Evolutionary conservation across 2,329 filamentous ascomycete species (phyloP).

Genomic region (Hansfordia pulvinata): DNA sequence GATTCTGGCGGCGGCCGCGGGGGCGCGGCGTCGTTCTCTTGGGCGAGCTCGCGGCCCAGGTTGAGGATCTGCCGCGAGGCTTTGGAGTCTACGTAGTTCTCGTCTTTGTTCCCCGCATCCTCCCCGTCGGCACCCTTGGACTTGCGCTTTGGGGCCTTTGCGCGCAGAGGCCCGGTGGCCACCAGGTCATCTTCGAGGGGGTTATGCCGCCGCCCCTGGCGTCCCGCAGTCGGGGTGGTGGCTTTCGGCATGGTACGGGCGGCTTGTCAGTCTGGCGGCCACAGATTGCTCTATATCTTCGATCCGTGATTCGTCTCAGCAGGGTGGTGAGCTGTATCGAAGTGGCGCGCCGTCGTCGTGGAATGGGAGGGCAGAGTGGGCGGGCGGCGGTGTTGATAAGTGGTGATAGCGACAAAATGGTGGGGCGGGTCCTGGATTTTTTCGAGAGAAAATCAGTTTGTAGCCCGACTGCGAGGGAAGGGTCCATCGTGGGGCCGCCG

Average conservation of each 20-base stretch:
- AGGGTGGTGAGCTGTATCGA: too few relatives aligned
- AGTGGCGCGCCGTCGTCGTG: too few relatives aligned
- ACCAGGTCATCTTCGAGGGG: constrained; percentile 82
- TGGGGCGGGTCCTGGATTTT: too few relatives aligned
- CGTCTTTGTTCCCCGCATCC: constrained; percentile 58
- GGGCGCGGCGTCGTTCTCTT: constrained; percentile 54
- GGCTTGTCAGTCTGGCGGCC: too few relatives aligned
- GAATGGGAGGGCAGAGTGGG: too few relatives aligned
- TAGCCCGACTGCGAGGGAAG: too few relatives aligned
- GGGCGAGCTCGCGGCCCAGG: constrained; percentile 77
- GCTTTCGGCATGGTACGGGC: constrained; percentile 64
- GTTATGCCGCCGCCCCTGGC: constrained; percentile 62
- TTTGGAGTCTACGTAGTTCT: constrained; percentile 73
- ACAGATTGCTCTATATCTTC: too few relatives aligned
- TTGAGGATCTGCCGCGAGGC: constrained; percentile 79
- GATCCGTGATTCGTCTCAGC: too few relatives aligned
- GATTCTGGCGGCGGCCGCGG: constrained; percentile 24
- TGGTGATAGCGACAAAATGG: too few relatives aligned
- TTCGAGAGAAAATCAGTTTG: too few relatives aligned
- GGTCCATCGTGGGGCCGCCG: too few relatives aligned
- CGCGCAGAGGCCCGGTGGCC: constrained; percentile 55
- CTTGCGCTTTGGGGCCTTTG: constrained; percentile 60
- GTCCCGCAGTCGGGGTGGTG: constrained; percentile 40
- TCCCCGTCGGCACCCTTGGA: constrained; percentile 47
- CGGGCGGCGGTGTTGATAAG: too few relatives aligned